Base-by-base conservation (phyloP, 805 yeast species). In the Starmera pachycereana region DNA sequence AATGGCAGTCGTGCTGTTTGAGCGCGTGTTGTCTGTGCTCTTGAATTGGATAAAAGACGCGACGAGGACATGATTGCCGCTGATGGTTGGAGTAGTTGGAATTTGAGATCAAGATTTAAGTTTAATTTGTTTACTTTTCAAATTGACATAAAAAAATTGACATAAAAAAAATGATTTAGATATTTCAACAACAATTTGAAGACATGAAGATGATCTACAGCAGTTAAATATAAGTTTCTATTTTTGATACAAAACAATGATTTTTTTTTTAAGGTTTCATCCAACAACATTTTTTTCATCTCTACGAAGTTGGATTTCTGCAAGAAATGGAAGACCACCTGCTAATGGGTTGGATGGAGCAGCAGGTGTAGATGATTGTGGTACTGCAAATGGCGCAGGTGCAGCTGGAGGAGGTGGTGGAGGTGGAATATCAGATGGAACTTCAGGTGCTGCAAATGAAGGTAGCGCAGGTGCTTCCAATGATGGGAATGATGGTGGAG, bases 251-350 rank as follows among this genome's bases (percentile, higher is more conserved):
- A 10, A 13, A 32, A n/a, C 14, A 14, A 33, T 16, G 12, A 32
- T 14, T 12, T 22, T 22, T 22, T n/a, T n/a, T n/a, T n/a, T n/a
- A n/a, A 22, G 7, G 27, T 5, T 12, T 40, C 57, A 69, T 13
- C 63, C 70, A n/a, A 69, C 67, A 31, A 66, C 72, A 49, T 61
- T 61, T 22, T 65, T 48, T 13, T 71, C 74, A 42, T 67, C 71
- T 44, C 78, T 60, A 44, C 68, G 66, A 29, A 62, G 66, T 48
- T 70, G 71, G 39, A 73, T 72, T 43, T 73, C 71, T 4, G 71
- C 67, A 11, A 73, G 56, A 50, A 72, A 72, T 4, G 78, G 77
- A 13, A 71, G 51, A 1, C 71, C 68, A 3, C 69, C 71, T 10
- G 56, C 51, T 40, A 51, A 32, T 32, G 57, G 43, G 41, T 57